Base-by-base conservation (phyloP, 1,139 yeast species). In the Yamadazyma triangularis region DNA sequence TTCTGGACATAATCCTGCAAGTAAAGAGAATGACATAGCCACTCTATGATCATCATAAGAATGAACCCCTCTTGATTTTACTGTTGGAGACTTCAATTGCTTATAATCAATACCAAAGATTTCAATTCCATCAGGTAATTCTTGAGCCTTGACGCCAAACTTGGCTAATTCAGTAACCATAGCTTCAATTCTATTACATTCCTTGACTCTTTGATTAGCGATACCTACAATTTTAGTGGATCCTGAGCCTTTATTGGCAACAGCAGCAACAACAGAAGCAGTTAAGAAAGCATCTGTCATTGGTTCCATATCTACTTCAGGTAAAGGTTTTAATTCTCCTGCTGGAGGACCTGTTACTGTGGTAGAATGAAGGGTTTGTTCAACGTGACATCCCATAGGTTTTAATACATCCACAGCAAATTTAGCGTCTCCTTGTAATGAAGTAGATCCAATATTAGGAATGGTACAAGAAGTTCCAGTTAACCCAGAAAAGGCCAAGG, bases 211-310 rank as follows among this genome's bases (percentile, higher is more conserved):
- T 62, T 91, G 99, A 59, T 91, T 91, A 26, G 98, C 97, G 61
- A 91, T 93, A 41, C 99, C 99, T 21, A 84, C 78, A 45, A 91
- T 91, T 8, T 83, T 73, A 4, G 97, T 91, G 13, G 80, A 65
- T 38, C 69, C 66, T 4, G 51, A 45, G 4, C 62, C 58, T 39
- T 65, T 74, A 31, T 65, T 58, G 4, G 96, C 95, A 25, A 86
- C 74, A 12, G 98, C 96, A 25, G 98, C 98, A 16, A 88, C 94
- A 13, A 93, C 96, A 29, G 95, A 77, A 1, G 98, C 98, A 13
- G 98, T 91, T 52, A 91, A 70, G 56, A 91, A 91, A 0, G 98
- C 98, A 60, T 91, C 99, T 0, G 99, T 91, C 98, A 91, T 91
- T 34, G 98, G 98, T 59, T 91, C 98, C 98, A 91, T 93, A 55